Conservation (phyloP, 176 grass and related monocot genomes). For the Oryza punctata region DNA sequence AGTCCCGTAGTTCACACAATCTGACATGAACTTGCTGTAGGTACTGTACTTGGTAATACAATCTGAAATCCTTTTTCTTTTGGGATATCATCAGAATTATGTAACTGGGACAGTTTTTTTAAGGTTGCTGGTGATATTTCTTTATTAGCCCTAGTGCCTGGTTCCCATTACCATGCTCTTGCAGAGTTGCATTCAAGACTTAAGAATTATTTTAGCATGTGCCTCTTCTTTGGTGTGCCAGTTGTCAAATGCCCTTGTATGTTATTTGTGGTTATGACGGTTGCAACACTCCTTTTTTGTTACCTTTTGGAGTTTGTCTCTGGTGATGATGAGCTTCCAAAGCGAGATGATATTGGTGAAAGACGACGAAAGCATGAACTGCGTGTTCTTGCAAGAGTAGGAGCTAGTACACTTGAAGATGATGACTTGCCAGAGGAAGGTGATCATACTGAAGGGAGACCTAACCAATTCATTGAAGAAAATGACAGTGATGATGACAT, state of each 20-base stretch:
- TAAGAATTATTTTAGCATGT: not conserved
- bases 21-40: not conserved
- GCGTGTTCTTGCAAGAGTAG: constrained; percentile 74
- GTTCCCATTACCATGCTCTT: not conserved
- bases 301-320: constrained; percentile 61
- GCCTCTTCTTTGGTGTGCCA: not conserved
- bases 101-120: not conserved
- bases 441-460: constrained; percentile 25
- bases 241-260: not conserved
- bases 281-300: not conserved
- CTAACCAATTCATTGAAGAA: constrained; percentile 26
- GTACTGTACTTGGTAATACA: not conserved
- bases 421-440: constrained; percentile 51
- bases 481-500: constrained; percentile 29
- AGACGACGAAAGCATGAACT: constrained; percentile 83
- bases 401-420: constrained; percentile 47
- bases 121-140: not conserved
- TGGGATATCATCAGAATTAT: constrained; percentile 6
- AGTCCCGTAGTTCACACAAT: not conserved
- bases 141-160: not conserved
- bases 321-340: constrained; percentile 95
- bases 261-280: not conserved
- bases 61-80: not conserved
- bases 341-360: constrained; percentile 92
- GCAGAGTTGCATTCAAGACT: not conserved